Conservation (phyloP, 495 filamentous ascomycete genomes). For the Zalerion maritima region DNA sequence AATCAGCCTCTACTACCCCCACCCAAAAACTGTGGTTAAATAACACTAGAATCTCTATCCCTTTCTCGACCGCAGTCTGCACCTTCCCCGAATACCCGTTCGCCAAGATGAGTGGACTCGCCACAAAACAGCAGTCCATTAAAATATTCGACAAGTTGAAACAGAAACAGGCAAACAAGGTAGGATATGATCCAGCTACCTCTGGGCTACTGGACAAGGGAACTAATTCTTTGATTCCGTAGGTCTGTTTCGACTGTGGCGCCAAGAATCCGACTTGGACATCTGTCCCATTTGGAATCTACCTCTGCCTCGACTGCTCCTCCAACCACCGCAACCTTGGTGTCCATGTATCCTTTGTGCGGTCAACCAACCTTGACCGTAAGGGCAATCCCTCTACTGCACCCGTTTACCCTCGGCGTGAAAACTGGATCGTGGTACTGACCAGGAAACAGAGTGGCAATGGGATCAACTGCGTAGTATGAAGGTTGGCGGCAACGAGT, state of each 20-base stretch:
- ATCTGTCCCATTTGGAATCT: slow-evolving; percentile 92
- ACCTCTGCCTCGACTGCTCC: slow-evolving; percentile 94
- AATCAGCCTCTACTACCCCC: too few relatives aligned
- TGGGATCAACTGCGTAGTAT: slow-evolving; percentile 97
- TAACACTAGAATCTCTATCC: not conserved
- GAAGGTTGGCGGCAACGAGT: slow-evolving; percentile 98
- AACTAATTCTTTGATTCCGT: slow-evolving; percentile 14
- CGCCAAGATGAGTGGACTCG: slow-evolving; percentile 57
- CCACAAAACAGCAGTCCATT: slow-evolving; percentile 87
- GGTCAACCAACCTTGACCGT: slow-evolving; percentile 97
- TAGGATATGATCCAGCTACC: slow-evolving; percentile 23
- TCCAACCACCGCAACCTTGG: slow-evolving; percentile 83
- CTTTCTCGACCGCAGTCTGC: not conserved
- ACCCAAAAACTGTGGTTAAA: too few relatives aligned
- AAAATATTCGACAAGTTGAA: slow-evolving; percentile 98
- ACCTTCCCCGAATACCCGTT: too few relatives aligned
- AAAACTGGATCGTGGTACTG: too few relatives aligned
- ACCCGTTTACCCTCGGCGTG: not conserved
- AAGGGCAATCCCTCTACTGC: slow-evolving; percentile 25
- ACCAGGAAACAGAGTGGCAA: slow-evolving; percentile 71
- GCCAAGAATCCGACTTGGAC: slow-evolving; percentile 97
- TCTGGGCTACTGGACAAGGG: not conserved
- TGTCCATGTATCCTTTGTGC: slow-evolving; percentile 94
- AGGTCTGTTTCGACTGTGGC: slow-evolving; percentile 96
- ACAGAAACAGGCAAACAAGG: slow-evolving; percentile 85